Percentiles rank a stretch among this genome's conserved stretches.
Evolutionary conservation across 495 filamentous ascomycete species (phyloP).

Genomic region (Xylaria grammica): DNA sequence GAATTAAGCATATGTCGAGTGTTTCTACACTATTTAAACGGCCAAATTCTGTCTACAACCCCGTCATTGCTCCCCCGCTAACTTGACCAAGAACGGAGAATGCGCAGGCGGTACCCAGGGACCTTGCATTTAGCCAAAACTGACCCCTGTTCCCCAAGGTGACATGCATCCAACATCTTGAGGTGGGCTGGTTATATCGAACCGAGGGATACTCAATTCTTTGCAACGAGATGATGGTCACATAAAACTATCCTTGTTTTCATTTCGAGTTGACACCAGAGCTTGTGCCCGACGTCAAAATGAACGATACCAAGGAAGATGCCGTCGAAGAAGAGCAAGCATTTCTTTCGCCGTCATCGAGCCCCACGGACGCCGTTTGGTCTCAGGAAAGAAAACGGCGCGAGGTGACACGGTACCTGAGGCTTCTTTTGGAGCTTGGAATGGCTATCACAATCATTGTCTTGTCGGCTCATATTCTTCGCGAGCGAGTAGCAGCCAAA

Average conservation of each 20-base stretch:
- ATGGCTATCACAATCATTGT: conserved; percentile 31
- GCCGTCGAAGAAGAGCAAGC: conserved; percentile 41
- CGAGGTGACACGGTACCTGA: conserved; percentile 21
- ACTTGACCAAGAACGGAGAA: conserved; percentile 33
- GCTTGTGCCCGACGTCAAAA: conserved; percentile 18
- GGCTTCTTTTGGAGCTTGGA: conserved; percentile 31
- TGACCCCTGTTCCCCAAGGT: conserved; percentile 22
- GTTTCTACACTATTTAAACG: no score
- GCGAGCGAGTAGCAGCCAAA: conserved; percentile 22
- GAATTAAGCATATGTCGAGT: no score
- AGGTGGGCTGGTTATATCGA: neutral
- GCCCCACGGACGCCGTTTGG: conserved; percentile 24
- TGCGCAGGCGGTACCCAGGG: neutral
- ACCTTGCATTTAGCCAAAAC: conserved; percentile 28
- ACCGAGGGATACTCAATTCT: neutral
- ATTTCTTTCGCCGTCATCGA: conserved; percentile 28
- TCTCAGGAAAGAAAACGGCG: conserved; percentile 14
- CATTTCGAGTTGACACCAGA: conserved; percentile 1
- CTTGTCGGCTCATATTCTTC: conserved; percentile 19
- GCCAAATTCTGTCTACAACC: no score
- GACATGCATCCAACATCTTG: neutral
- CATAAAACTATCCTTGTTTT: neutral
- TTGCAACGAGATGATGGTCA: neutral
- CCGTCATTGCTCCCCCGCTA: conserved; percentile 12
- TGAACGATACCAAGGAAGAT: conserved; percentile 29